Evolutionary conservation across 192 early-diverging fungal species (phyloP).

Genomic region (Umbelopsis ramanniana): DNA sequence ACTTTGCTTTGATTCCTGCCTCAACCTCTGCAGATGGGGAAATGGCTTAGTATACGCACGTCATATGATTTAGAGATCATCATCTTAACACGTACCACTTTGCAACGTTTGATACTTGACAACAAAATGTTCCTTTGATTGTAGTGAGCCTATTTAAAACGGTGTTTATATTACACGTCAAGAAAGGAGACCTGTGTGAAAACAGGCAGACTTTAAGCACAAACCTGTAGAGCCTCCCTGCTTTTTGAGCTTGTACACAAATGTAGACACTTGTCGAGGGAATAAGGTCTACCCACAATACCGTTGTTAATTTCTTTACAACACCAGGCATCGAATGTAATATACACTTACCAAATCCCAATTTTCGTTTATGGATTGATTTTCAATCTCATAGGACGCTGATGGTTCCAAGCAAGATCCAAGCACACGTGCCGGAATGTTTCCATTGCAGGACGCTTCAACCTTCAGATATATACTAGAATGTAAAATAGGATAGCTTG

Average conservation of each 20-base stretch:
- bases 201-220: no score
- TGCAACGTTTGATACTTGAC: conserved; percentile 53
- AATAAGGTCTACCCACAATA: conserved; percentile 49
- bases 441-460: conserved; percentile 51
- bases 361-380: conserved; percentile 31
- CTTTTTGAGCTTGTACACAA: conserved; percentile 59
- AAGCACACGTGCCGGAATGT: conserved; percentile 54
- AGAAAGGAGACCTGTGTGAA: no score
- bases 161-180: neutral
- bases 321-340: neutral
- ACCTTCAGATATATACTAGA: conserved; percentile 51
- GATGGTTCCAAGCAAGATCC: conserved; percentile 49
- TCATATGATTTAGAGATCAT: neutral
- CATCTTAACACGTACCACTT: conserved; percentile 42
- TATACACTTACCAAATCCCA: conserved; percentile 43
- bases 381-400: conserved; percentile 45
- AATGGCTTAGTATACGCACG: neutral
- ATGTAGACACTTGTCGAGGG: conserved; percentile 56
- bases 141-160: neutral
- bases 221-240: conserved; percentile 35
- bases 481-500: neutral
- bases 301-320: neutral
- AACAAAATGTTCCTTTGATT: conserved; percentile 54
- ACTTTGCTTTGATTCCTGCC: conserved; percentile 43
- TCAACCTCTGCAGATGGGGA: conserved; percentile 49